Base-by-base conservation (phyloP, 805 yeast genomes). In the Monosporozyma siamensis region DNA sequence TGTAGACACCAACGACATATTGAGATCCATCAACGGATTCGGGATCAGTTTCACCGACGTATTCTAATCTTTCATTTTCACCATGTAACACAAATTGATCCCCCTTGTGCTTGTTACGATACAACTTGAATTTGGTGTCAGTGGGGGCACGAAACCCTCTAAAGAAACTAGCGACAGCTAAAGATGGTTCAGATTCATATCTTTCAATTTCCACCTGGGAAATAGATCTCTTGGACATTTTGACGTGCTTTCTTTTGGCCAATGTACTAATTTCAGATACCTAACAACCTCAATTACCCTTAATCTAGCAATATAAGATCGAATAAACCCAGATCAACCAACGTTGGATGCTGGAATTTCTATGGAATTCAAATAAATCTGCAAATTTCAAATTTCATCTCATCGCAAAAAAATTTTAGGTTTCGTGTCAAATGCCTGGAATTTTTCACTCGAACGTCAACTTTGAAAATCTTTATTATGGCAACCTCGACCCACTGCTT, bases 1-100 rank as follows among this genome's bases (percentile, higher is more conserved):
- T 94, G 55, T 78, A 85, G 4, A 86, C 70, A 2, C 90, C 97
- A 41, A 90, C 68, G 39, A 82, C 75, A 63, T 86, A 89, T 34
- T 70, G 67, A 26, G 60, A 66, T 6, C 61, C 49, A n/a, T 49
- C 50, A 14, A 47, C 42, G 20, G 69, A 71, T 36, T 60, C 64
- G 25, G 63, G 60, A 27, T 68, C 68, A 0, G 60, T 53, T 5
- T 55, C 56, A 6, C 95, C 95, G 45, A 78, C 79, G 59, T 84
- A 90, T 50, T 78, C 88, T 44, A 89, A 66, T 21, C 74, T 72
- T 4, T 74, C 78, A 50, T 74, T 79, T 57, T 87, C 92, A 21
- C 96, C 97, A 56, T 85, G 95, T 36, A 87, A 58, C 14, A 78
- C 56, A 44, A 69, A 69, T n/a, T 68, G 67, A 14, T 68, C 61